These are phyloP conservation scores for Phytophthora hibernalis DNA, from an alignment of 352 stramenopile species.

Conservation along the genomic window DNA sequence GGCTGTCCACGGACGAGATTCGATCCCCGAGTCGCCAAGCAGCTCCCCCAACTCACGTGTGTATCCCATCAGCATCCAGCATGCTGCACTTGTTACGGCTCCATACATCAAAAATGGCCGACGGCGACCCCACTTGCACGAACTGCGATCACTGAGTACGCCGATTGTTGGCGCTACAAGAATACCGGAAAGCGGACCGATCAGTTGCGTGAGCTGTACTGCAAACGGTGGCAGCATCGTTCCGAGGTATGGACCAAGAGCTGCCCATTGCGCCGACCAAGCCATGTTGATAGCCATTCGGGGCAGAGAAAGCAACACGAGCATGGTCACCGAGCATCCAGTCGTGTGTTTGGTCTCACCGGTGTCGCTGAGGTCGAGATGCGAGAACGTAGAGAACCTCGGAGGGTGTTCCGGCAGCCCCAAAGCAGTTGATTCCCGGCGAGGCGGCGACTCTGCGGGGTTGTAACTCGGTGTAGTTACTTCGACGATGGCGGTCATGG, in stretches of 20 bases:
- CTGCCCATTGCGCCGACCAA: slow-evolving; percentile 81
- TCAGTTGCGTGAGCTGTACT: slow-evolving; percentile 81
- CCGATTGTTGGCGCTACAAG: slow-evolving; percentile 73
- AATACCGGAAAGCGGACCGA: slow-evolving; percentile 75
- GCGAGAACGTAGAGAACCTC: slow-evolving; percentile 44
- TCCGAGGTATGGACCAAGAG: slow-evolving; percentile 70
- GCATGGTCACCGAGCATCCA: slow-evolving; percentile 68
- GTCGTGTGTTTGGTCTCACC: slow-evolving; percentile 29
- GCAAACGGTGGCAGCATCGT: slow-evolving; percentile 70
- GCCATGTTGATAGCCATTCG: slow-evolving; percentile 84
- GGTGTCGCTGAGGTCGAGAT: slow-evolving; percentile 39
- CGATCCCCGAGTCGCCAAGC: slow-evolving; percentile 57
- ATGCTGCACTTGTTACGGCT: slow-evolving; percentile 64
- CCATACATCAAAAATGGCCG: slow-evolving; percentile 71
- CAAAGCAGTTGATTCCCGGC: slow-evolving; percentile 28
- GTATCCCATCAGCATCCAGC: slow-evolving; percentile 78
- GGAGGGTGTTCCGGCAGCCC: slow-evolving; percentile 36
- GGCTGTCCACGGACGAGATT: slow-evolving; percentile 55
- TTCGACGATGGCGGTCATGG: slow-evolving; percentile 37
- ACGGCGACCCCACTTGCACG: slow-evolving; percentile 62
- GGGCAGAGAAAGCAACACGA: slow-evolving; percentile 71
- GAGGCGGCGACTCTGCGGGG: slow-evolving; percentile 35
- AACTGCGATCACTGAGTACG: slow-evolving; percentile 70
- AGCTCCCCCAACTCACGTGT: slow-evolving; percentile 66
- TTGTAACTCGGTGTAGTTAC: slow-evolving; percentile 57